Evolutionary conservation across 2,329 filamentous ascomycete species (phyloP).

Genomic region (Botryotinia calthae): DNA sequence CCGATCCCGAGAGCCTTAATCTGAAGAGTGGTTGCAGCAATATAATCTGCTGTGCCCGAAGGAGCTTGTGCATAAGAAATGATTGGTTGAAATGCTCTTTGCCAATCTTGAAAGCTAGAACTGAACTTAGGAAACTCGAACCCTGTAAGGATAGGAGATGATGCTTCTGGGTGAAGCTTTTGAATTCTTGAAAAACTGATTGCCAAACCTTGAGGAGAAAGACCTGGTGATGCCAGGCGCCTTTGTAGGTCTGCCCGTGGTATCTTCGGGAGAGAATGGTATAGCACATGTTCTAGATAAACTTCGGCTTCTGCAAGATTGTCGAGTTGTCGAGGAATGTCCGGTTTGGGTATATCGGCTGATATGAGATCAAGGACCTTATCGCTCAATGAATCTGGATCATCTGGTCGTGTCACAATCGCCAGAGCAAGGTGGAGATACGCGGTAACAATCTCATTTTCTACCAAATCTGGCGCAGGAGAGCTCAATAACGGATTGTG

Average conservation of each 20-base stretch:
- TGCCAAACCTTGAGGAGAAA: slow-evolving; percentile 20
- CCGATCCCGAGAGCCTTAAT: slow-evolving; percentile 21
- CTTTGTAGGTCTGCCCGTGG: slow-evolving; percentile 17
- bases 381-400: slow-evolving; percentile 9
- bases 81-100: slow-evolving; percentile 26
- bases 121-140: slow-evolving; percentile 21
- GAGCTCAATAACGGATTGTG: slow-evolving; percentile 2
- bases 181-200: slow-evolving; percentile 18
- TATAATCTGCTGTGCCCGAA: slow-evolving; percentile 19
- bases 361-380: slow-evolving; percentile 25
- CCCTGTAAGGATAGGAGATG: slow-evolving; percentile 16
- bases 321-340: slow-evolving; percentile 5
- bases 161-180: slow-evolving; percentile 17
- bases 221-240: slow-evolving; percentile 18
- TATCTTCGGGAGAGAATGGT: slow-evolving; percentile 17
- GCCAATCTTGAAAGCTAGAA: slow-evolving; percentile 25
- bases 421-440: slow-evolving; percentile 29
- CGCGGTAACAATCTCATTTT: slow-evolving; percentile 27
- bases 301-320: slow-evolving; percentile 16
- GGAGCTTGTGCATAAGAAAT: slow-evolving; percentile 16
- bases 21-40: slow-evolving; percentile 27
- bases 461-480: slow-evolving; percentile 22
- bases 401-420: slow-evolving; percentile 18
- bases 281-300: slow-evolving; percentile 17
- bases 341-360: background rate